Evolutionary conservation across 129 eudicot genomes (phyloP), one percentile per base, ranked within the genome.

Genomic region (Escallonia rubra): DNA sequence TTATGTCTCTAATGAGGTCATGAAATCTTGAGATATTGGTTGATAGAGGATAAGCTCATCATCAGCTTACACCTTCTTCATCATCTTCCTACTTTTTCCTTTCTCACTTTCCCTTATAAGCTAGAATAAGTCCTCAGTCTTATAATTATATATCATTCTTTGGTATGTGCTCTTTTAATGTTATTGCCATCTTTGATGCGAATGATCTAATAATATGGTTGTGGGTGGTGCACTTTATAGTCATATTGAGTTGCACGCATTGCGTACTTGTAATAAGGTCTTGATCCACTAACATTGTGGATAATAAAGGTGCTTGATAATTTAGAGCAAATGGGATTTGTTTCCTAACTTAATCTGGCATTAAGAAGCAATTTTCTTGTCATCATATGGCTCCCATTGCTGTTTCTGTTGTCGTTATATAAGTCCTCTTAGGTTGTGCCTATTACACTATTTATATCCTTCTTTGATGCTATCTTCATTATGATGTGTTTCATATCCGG

Each of bases 241-340:
- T 63, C 14, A 41, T 8, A 49, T n/a, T 52, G 59, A 43, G 10
- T 53, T 72, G 56, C 55, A 73, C 54, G 40, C 16, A 34, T 23
- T 64, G 40, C 74, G 78, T 78, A 72, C 61, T 68, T 54, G 16
- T 16, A 74, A 41, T 62, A 46, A 51, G 51, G 65, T 64, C 47
- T 65, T 14, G 38, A 48, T 51, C 76, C 76, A 74, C 80, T 74
- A 48, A 39, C 61, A 43, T 68, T 69, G 76, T 63, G 71, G 76
- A 69, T 70, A 64, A 64, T 43, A 69, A 59, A 70, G 63, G 56
- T 70, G 69, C 58, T 49, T 55, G 56, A 7, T 64, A 64, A 61
- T 46, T 65, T 41, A 64, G 49, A 63, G 61, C 7, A 70, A 71
- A 52, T 46, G 16, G 68, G 52, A 5, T 12, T 15, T 15, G 38